Percentiles rank a stretch among this genome's conserved stretches.
Evolutionary conservation across 768 basidiomycete species (phyloP).

Genomic region (Tylopilus sp.): DNA sequence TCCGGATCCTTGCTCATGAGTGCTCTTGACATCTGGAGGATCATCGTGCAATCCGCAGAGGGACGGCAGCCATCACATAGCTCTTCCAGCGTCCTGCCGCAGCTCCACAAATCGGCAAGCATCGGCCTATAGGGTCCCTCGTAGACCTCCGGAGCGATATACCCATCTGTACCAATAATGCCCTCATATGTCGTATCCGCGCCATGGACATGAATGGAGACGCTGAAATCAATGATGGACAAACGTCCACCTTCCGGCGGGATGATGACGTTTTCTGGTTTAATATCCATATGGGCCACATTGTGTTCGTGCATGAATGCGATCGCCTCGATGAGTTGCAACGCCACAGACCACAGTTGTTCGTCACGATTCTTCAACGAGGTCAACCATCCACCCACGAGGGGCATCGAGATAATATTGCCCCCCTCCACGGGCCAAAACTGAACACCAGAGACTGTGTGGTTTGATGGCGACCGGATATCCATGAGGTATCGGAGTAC

Average conservation of each 20-base stretch:
- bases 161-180: background rate
- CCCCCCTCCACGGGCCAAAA: constrained; percentile 1
- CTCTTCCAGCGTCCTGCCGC: background rate
- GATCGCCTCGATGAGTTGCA: background rate
- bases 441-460: constrained; percentile 3
- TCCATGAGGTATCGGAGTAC: constrained; percentile 5
- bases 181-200: background rate
- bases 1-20: background rate
- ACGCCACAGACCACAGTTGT: background rate
- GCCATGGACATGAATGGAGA: background rate
- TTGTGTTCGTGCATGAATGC: background rate
- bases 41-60: background rate
- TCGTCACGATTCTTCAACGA: background rate
- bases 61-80: background rate
- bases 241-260: background rate
- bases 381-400: background rate
- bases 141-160: background rate
- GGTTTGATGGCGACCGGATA: constrained; percentile 4
- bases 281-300: background rate
- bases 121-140: background rate
- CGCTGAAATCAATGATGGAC: background rate
- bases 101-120: background rate
- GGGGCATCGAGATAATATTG: background rate
- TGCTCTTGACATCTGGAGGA: background rate
- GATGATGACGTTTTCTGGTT: background rate